Evolutionary conservation across 31 red algal genomes (phyloP).

Genomic region (Pterothamnion heteromorphum): DNA sequence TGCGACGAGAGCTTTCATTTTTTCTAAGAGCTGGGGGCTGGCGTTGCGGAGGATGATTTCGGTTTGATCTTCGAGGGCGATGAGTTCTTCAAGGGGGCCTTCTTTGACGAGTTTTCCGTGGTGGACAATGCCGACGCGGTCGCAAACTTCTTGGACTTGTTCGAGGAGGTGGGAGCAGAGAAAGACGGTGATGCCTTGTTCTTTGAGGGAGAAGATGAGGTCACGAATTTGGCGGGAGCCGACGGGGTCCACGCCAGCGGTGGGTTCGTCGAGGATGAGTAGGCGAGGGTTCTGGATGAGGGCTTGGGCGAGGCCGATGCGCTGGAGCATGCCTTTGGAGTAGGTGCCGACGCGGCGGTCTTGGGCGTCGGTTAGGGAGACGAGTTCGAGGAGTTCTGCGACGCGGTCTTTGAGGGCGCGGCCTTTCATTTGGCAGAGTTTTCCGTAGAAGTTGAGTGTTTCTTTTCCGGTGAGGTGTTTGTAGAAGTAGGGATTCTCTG

Average conservation of each 20-base stretch:
- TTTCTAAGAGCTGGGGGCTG: background rate
- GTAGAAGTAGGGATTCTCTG: constrained; percentile 25
- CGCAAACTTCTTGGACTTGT: constrained; percentile 6
- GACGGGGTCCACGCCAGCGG: constrained; percentile 1
- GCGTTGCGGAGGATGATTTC: background rate
- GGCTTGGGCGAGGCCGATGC: constrained; percentile 26
- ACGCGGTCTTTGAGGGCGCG: background rate
- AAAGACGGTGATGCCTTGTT: constrained; percentile 29
- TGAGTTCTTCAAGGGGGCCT: background rate
- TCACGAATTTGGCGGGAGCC: constrained; percentile 21
- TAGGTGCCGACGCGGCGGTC: background rate
- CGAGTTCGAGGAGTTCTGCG: background rate
- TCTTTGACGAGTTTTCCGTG: background rate
- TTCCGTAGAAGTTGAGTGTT: background rate
- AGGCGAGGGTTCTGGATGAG: background rate
- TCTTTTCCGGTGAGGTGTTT: constrained; percentile 9
- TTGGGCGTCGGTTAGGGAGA: background rate
- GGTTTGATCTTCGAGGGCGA: background rate
- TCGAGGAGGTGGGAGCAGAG: constrained; percentile 23
- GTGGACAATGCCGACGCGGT: background rate
- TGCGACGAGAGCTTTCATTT: background rate
- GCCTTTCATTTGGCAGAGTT: background rate
- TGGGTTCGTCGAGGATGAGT: constrained; percentile 36
- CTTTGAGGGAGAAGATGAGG: background rate
- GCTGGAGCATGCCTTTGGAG: constrained; percentile 42